phyloP scores from a whole-genome alignment of 1,139 yeast genomes.

The Debaryomyces fabryi region DNA sequence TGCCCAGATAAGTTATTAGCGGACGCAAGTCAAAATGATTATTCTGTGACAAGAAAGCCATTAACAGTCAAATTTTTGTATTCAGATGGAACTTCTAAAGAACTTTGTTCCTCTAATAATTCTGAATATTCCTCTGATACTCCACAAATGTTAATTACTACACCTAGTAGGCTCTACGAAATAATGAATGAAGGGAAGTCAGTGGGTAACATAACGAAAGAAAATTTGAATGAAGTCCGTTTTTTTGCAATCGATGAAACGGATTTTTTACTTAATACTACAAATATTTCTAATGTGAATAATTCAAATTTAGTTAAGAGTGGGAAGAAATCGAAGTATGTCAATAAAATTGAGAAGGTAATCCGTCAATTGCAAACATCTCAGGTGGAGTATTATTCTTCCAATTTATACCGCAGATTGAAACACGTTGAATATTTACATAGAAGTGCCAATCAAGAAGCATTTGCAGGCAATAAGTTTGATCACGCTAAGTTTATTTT shows the following conservation, averaged over 20 bases:
- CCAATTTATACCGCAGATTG: constrained; percentile 9
- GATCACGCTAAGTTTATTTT: constrained; percentile 16
- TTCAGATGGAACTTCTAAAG: constrained; percentile 2
- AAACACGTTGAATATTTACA: constrained; percentile 11
- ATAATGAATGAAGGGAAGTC: constrained; percentile 7
- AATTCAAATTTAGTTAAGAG: constrained; percentile 10
- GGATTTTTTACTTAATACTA: constrained; percentile 21
- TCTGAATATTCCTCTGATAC: constrained; percentile 6
- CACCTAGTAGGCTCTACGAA: constrained; percentile 18
- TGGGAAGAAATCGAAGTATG: constrained; percentile 14
- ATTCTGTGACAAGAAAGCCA: constrained; percentile 24
- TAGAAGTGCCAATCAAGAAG: constrained; percentile 5
- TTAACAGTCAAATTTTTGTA: constrained; percentile 21
- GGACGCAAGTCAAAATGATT: constrained; percentile 10
- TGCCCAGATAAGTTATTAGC: constrained; percentile 25
- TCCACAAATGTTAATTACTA: constrained; percentile 30
- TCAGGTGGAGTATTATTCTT: constrained; percentile 15
- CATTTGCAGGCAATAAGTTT: constrained; percentile 6
- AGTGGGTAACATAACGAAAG: constrained; percentile 5
- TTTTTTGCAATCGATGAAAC: constrained; percentile 29
- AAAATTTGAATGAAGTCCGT: constrained; percentile 16
- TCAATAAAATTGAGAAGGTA: constrained; percentile 16
- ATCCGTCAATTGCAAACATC: constrained; percentile 18
- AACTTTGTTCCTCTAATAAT: constrained; percentile 1
- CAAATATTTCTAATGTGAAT: constrained; percentile 12